Base-by-base conservation (phyloP, 176 grass and related monocot species). In the Oryza glumipatula region DNA sequence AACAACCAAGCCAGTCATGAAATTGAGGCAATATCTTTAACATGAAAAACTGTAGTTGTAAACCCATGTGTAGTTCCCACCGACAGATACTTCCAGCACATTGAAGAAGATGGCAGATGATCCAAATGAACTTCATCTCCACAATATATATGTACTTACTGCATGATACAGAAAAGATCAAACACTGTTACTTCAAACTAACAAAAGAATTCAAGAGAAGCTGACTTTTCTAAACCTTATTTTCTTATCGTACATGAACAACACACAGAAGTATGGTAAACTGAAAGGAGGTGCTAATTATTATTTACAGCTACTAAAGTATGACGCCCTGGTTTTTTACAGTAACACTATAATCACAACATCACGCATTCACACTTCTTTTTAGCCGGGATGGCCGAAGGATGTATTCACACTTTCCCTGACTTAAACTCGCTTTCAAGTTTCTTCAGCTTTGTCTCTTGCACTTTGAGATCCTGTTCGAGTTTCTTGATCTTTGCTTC, bases 401-500 rank as follows among this genome's bases (percentile, higher is more conserved):
- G 43, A 44, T 44, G 47, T 14, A 82, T 86, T 86, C 60, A 74
- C 70, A 61, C 24, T 86, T 90, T 86, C 60, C 73, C n/a, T 67
- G 84, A 83, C 61, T 75, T 85, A 70, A 88, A 74, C 17, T 95
- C 88, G 0, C 83, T 90, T 86, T 90, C 93, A 49, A 94, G 87
- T 66, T 92, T 94, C 83, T 92, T 95, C 78, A 88, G 80, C 82
- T 90, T 95, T 68, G 90, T 68, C 16, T 95, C 93, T 68, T 92
- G 90, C 28, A 76, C 75, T 83, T 88, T 94, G 70, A 90, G 60
- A 71, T 90, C 83, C 21, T 9, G 33, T 86, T 98, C 91, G 0
- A 89, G 89, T 78, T 92, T 90, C 82, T 86, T 91, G 60, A 82
- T 92, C 87, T 87, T 95, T 75, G 83, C 91, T 85, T 94, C 93